phyloP scores from a whole-genome alignment of 768 basidiomycete genomes.

The Saitozyma sp. region DNA sequence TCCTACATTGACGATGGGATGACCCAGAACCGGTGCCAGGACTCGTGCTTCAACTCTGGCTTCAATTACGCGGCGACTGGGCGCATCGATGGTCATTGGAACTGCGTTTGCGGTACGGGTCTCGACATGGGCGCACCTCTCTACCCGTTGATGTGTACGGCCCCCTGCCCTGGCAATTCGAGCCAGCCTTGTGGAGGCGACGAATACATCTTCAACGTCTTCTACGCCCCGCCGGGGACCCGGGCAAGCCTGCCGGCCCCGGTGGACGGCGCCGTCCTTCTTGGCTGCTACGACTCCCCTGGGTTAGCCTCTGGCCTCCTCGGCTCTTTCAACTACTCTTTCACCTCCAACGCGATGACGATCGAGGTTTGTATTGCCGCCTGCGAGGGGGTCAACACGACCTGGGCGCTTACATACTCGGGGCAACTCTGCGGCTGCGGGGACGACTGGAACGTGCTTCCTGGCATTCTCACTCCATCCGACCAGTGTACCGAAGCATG shows the following conservation, averaged over 20 bases:
- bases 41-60: constrained; percentile 15
- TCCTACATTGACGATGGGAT: constrained; percentile 14
- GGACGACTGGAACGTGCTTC: constrained; percentile 19
- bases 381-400: constrained; percentile 31
- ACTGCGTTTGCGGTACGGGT: constrained; percentile 23
- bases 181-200: constrained; percentile 30
- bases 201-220: constrained; percentile 19
- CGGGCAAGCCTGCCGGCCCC: neutral
- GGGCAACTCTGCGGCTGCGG: constrained; percentile 43
- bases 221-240: constrained; percentile 22
- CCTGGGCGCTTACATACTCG: constrained; percentile 39
- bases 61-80: constrained; percentile 16
- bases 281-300: constrained; percentile 36
- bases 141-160: constrained; percentile 13
- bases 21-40: constrained; percentile 18
- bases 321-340: constrained; percentile 25
- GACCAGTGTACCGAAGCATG: constrained; percentile 35
- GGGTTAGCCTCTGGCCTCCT: constrained; percentile 19
- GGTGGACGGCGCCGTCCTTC: too few relatives aligned
- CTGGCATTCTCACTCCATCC: constrained; percentile 27
- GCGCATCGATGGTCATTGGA: neutral
- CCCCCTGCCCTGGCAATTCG: constrained; percentile 32
- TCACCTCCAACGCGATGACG: constrained; percentile 36
- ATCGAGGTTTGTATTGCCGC: constrained; percentile 38
- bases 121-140: constrained; percentile 10